phyloP scores from a whole-genome alignment of 2,329 filamentous ascomycete species.

The Ilyonectria robusta region DNA sequence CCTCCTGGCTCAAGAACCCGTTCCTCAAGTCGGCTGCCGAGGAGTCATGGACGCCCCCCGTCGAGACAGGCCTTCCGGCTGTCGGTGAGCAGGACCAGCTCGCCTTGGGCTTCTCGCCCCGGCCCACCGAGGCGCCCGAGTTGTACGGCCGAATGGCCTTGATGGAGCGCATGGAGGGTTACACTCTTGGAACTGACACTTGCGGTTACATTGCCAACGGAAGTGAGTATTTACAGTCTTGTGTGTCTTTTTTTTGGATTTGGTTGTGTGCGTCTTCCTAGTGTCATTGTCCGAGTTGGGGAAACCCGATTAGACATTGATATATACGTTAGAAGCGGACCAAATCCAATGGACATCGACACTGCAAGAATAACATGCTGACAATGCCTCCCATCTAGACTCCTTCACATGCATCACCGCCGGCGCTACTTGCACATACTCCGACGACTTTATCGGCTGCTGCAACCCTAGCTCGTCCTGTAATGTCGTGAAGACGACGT shows the following conservation, averaged over 20 bases:
- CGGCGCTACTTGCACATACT: constrained; percentile 46
- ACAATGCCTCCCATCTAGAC: constrained; percentile 31
- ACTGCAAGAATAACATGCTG: constrained; percentile 9
- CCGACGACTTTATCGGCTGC: constrained; percentile 50
- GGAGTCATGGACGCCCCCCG: constrained; percentile 49
- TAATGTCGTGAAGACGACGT: constrained; percentile 50
- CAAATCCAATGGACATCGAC: not conserved
- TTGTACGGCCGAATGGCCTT: constrained; percentile 49
- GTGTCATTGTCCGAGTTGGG: not conserved
- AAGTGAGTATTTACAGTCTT: constrained; percentile 44
- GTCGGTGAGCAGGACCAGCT: constrained; percentile 41
- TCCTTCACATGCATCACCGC: constrained; percentile 49
- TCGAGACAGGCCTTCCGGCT: constrained; percentile 41
- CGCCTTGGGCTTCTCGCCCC: constrained; percentile 50
- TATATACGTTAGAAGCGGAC: not conserved
- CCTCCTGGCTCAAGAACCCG: constrained; percentile 43
- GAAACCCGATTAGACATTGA: not conserved
- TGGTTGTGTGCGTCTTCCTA: not conserved
- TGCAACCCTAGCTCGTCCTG: constrained; percentile 49
- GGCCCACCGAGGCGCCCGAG: constrained; percentile 50
- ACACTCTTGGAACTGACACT: constrained; percentile 46
- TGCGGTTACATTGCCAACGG: constrained; percentile 50
- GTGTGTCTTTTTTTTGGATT: not conserved
- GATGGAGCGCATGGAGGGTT: constrained; percentile 47
- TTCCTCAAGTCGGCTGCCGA: constrained; percentile 41